Percentiles rank a stretch among this genome's conserved stretches.
phyloP scores from a whole-genome alignment of 2,329 filamentous ascomycete species.

The Colletotrichum orbiculare region DNA sequence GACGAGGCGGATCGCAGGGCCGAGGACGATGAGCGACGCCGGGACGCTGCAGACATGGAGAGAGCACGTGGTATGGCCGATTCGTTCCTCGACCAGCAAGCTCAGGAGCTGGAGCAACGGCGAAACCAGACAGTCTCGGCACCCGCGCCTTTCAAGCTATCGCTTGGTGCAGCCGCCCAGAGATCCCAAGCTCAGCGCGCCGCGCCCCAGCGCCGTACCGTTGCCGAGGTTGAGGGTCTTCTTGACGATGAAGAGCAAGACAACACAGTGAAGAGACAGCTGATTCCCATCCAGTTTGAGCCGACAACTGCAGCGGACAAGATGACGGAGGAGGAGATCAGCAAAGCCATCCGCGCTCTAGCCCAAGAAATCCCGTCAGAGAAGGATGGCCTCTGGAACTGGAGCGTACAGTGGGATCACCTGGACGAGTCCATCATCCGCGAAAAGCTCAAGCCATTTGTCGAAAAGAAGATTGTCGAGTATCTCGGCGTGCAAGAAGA shows the following conservation, averaged over 20 bases:
- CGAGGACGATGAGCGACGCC: conserved; percentile 80
- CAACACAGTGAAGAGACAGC: conserved; percentile 74
- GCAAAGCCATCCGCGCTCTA: conserved; percentile 82
- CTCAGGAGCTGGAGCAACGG: conserved; percentile 75
- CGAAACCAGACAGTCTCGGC: conserved; percentile 49
- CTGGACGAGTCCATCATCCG: conserved; percentile 84
- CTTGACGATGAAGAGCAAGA: conserved; percentile 95
- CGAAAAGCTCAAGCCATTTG: conserved; percentile 91
- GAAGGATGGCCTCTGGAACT: conserved; percentile 89
- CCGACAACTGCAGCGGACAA: conserved; percentile 71
- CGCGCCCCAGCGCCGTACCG: conserved; percentile 76
- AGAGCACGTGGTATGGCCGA: conserved; percentile 87
- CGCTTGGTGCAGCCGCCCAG: conserved; percentile 88
- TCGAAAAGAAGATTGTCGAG: conserved; percentile 98
- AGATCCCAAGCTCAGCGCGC: conserved; percentile 69
- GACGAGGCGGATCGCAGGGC: conserved; percentile 86
- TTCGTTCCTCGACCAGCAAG: conserved; percentile 88
- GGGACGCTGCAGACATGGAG: conserved; percentile 77
- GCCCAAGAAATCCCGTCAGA: conserved; percentile 91
- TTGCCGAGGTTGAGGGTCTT: conserved; percentile 93
- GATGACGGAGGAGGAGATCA: conserved; percentile 88
- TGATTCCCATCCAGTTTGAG: conserved; percentile 87
- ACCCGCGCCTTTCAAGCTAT: conserved; percentile 90
- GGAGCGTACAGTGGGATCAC: conserved; percentile 92
- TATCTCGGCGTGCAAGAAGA: conserved; percentile 97